Base-by-base conservation (phyloP, 192 early-diverging fungal species). In the Coemansia sp. region DNA sequence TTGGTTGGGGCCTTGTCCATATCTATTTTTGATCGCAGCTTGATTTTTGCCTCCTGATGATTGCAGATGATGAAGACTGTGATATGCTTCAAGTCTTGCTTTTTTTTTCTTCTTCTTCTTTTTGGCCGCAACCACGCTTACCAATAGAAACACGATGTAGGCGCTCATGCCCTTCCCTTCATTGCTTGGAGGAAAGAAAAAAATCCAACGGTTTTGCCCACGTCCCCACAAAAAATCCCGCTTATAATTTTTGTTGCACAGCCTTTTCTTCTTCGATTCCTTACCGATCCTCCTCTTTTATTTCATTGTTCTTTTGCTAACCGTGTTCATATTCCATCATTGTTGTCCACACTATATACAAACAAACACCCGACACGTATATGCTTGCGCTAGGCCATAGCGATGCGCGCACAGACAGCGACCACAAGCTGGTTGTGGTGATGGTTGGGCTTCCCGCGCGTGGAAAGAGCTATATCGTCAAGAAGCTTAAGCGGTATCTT, bases 391-490 rank as follows among this genome's bases (percentile, higher is more conserved):
- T 80, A 80, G 78, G 78, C 9, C 78, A 80, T 59, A 62, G 73
- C 66, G 78, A 80, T 48, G 73, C 69, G 32, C 73, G 66, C 52
- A 81, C 78, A 6, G 92, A 95, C 59, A 75, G 93, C 63, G 96
- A 92, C 49, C 91, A 89, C 59, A 95, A 95, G 77, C 77, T 96
- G 20, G 88, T 94, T 15, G 91, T 98, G n/a, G 89, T 96, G 43
- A 98, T 98, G 93, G 94, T 95, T 32, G 97, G 97, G 9, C 74
- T 98, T 52, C 97, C 97, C 33, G 97, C 95, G 7, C 82, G 95
- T 52, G 97, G 97, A 23, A 99, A 99, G 78, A 87, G 85, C 83
- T 95, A 97, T 67, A 90, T 99, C 64, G 93, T 93, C 76, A 97
- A 97, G 66, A 99, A 99, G 70, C 85, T 99, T 25, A 87, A 88